These are phyloP conservation scores for Fusarium sp. DNA, from an alignment of 2,329 filamentous ascomycete species.

Conservation along the genomic window DNA sequence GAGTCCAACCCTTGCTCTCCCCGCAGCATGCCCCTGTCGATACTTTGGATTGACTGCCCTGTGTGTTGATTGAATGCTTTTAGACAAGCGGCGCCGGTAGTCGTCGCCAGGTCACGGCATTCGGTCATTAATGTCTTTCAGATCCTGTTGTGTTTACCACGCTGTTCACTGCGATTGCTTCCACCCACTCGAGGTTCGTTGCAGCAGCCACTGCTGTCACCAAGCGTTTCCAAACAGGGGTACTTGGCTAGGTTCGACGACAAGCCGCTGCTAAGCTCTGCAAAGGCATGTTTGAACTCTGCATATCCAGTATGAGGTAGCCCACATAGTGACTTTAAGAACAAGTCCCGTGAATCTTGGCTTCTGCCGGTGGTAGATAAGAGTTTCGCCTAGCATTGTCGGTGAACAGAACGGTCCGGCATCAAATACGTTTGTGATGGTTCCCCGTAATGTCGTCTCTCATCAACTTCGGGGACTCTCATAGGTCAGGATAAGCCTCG, in stretches of 20 bases:
- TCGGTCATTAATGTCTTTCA: constrained; percentile 13
- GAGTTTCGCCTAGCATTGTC: constrained; percentile 35
- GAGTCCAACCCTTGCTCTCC: constrained; percentile 36
- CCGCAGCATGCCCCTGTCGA: constrained; percentile 42
- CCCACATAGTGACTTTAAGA: constrained; percentile 31
- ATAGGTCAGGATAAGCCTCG: constrained; percentile 29
- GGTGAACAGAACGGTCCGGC: constrained; percentile 33
- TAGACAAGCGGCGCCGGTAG: constrained; percentile 34
- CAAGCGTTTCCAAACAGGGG: constrained; percentile 21
- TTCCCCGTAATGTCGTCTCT: constrained; percentile 13
- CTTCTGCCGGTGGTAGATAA: constrained; percentile 29
- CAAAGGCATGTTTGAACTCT: constrained; percentile 25
- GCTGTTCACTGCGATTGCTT: constrained; percentile 9
- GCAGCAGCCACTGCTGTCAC: constrained; percentile 27
- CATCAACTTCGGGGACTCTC: constrained; percentile 11
- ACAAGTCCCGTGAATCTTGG: constrained; percentile 33
- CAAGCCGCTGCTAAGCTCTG: constrained; percentile 14
- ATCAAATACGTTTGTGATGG: constrained; percentile 11
- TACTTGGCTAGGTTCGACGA: constrained; percentile 13
- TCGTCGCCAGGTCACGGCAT: constrained; percentile 34
- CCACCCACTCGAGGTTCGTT: neutral
- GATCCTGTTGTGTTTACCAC: constrained; percentile 8
- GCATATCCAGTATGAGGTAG: constrained; percentile 25
- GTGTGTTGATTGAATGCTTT: constrained; percentile 25
- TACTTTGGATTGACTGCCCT: constrained; percentile 27